Conservation (phyloP, 2,329 filamentous ascomycete genomes). For the Sclerotiophoma versabilis region DNA sequence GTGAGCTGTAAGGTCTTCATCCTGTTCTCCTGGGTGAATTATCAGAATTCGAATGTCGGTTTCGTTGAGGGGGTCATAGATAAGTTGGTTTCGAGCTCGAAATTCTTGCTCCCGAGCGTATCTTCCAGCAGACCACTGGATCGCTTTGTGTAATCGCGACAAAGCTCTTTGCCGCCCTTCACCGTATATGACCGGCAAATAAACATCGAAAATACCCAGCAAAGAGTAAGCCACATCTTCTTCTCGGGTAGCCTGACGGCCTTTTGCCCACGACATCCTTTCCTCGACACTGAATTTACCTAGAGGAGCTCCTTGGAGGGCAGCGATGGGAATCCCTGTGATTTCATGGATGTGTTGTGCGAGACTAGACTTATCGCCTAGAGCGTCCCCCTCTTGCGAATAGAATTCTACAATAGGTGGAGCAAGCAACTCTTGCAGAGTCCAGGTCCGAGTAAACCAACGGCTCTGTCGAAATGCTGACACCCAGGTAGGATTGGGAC, state of each 20-base stretch:
- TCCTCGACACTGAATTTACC: not conserved
- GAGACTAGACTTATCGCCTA: conserved; percentile 1
- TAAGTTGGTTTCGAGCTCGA: not conserved
- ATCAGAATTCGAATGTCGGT: not conserved
- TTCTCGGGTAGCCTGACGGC: not conserved
- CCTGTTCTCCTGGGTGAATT: not conserved
- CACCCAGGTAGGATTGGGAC: not conserved
- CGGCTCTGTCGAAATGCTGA: not conserved
- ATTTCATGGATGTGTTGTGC: not conserved
- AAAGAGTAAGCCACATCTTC: not conserved
- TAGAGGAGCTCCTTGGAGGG: not conserved
- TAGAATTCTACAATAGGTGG: conserved; percentile 4
- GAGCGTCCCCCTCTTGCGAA: not conserved
- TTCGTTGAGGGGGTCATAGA: not conserved
- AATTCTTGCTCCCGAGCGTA: not conserved
- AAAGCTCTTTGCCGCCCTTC: not conserved
- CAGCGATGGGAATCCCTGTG: not conserved
- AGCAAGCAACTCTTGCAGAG: conserved; percentile 5
- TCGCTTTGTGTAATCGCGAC: not conserved
- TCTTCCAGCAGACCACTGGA: not conserved
- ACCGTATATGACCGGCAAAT: not conserved
- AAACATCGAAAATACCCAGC: not conserved
- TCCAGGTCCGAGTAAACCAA: conserved; percentile 2
- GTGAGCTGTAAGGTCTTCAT: not conserved
- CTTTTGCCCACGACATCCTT: not conserved